Base-by-base conservation (phyloP, 495 filamentous ascomycete species). In the Cladorrhinum samala region DNA sequence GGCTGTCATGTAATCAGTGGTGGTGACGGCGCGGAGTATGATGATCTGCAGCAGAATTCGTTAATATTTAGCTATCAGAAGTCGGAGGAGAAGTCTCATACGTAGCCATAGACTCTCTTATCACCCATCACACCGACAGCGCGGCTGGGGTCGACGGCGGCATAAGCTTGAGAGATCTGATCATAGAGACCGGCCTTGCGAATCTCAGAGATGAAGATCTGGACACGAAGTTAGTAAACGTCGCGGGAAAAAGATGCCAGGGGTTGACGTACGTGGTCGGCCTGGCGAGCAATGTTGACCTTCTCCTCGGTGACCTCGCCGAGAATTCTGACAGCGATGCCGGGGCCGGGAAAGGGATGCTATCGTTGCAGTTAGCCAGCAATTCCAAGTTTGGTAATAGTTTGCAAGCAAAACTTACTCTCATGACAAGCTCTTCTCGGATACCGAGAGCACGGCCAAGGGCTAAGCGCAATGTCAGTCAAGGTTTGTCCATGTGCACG, bases 151-250 rank as follows among this genome's bases (percentile, higher is more conserved):
- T 88, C 72, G 21, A 97, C 71, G 14, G 82, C 93, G 17, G 88
- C 93, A 58, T 83, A 96, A 3, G 92, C 92, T 45, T 67, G 64
- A 19, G 53, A 56, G 36, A 70, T 68, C 60, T 91, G 64, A 42
- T 88, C 71, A 64, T 98, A 98, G 1, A 96, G 64, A 17, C 89
- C 93, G 2, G 89, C 91, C 25, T 82, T 84, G 44, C 72, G 76
- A 70, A 98, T 95, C 81, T 87, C 87, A 49, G 79, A 76, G 61
- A 96, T 94, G 73, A 92, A 98, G 63, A 89, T 89, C 55, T 57
- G 17, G 7, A 16, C n/a, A 1, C 8, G 13, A 1, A 21, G 43
- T 56, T 18, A 56, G 43, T 19, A 41, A 27, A 27, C 14, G 3
- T 25, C 43, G 2, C 27, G 11, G n/a, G n/a, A n/a, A n/a, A n/a